Evolutionary conservation across 2,329 filamentous ascomycete genomes (phyloP).

Genomic region (Dactylellina leptospora): DNA sequence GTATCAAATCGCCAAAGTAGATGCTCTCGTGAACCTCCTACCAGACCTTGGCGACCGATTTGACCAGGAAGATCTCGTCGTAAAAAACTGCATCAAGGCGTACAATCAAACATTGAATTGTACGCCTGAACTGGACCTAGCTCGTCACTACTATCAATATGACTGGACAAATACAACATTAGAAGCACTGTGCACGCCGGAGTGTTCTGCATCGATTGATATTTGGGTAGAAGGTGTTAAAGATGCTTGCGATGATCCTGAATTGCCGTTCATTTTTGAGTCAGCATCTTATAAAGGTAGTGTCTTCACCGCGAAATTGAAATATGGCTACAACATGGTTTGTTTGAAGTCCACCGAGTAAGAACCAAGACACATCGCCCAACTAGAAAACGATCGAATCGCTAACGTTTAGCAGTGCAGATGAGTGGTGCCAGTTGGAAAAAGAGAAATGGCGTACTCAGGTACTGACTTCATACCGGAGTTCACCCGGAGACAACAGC

Average conservation of each 20-base stretch:
- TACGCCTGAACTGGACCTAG: not conserved
- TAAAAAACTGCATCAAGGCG: slow-evolving; percentile 9
- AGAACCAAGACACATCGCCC: not conserved
- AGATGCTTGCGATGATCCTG: slow-evolving; percentile 2
- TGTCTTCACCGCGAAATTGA: slow-evolving; percentile 13
- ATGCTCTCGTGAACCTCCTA: slow-evolving; percentile 1
- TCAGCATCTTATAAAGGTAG: slow-evolving; percentile 15
- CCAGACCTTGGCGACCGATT: slow-evolving; percentile 1
- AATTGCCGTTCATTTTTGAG: slow-evolving; percentile 14
- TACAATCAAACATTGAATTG: slow-evolving; percentile 21
- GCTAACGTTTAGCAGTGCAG: not conserved
- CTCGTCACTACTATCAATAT: slow-evolving; percentile 23
- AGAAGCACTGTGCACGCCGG: slow-evolving; percentile 9
- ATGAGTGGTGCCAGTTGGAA: not conserved
- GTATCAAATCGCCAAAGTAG: not conserved
- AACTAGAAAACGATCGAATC: not conserved
- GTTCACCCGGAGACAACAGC: not conserved
- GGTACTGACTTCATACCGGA: not conserved
- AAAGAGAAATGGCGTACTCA: not conserved
- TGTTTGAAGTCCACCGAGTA: slow-evolving; percentile 19
- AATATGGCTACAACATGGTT: slow-evolving; percentile 15
- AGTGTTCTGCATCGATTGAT: slow-evolving; percentile 1
- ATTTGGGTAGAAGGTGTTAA: not conserved
- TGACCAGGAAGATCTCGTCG: not conserved
- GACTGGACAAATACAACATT: slow-evolving; percentile 5